Evolutionary conservation across 163 green algal species (phyloP), one percentile per base, ranked within the genome.

Genomic region (Chloromonas sp.): DNA sequence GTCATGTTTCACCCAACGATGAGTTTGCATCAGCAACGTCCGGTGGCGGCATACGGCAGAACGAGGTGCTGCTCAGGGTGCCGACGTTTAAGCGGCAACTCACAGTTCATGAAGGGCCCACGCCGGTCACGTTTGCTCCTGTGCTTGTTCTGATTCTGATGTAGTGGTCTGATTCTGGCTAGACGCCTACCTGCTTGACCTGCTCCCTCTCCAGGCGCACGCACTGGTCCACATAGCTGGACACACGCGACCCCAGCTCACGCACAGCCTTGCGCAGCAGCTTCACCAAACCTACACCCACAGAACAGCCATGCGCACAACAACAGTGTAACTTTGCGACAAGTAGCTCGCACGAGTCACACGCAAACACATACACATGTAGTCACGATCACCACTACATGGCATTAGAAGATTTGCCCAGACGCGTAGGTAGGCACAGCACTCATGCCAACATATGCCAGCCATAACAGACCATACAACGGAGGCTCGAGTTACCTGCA

Each of bases 231-330:
- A 97, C 88, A 83, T 95, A 96, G 11, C 83, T 77, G 2, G 86
- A 85, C 0, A 90, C 81, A 1, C 92, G 89, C 36, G 61, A 77
- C n/a, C 89, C 91, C 82, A 95, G 87, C 85, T 97, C 92, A 8
- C 91, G 90, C 83, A 96, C 80, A 61, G 89, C 92, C 5, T 90
- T 88, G 15, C 95, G 87, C 84, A 97, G 84, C 71, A 93, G 86
- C 92, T 96, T 97, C 3, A 98, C 95, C 1, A 98, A 88, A 0
- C 86, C 94, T 96, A 89, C 85, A 89, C 2, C 8, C 62, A 58
- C 15, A 0, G 13, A 36, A 80, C 2, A 15, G 58, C n/a, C 8
- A n/a, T 36, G 36, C 36, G 36, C 36, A 36, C 36, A 36, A 36
- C 36, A 36, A 36, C 36, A 66, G 3, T 85, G 11, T 3, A 14